phyloP scores from a whole-genome alignment of 352 stramenopile species.

The Phytophthora idaei region DNA sequence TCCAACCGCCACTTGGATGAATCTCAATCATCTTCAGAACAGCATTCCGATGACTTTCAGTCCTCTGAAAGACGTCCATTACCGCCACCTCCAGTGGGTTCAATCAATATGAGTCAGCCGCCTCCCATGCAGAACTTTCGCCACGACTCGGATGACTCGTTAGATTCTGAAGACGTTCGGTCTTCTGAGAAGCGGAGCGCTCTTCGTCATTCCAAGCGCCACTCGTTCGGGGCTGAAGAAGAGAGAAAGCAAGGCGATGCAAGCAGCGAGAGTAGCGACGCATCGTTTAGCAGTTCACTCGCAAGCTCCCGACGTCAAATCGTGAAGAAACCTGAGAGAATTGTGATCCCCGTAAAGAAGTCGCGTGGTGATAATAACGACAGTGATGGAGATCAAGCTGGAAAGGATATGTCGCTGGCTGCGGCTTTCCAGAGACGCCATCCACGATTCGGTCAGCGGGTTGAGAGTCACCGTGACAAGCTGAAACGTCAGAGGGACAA shows the following conservation, averaged over 20 bases:
- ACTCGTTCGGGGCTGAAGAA: conserved; percentile 26
- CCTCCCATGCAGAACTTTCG: conserved; percentile 31
- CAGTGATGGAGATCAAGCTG: conserved; percentile 8
- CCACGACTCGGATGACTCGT: background rate
- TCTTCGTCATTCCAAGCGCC: background rate
- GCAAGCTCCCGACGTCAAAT: conserved; percentile 14
- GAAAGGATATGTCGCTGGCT: conserved; percentile 44
- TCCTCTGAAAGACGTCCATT: conserved; percentile 13
- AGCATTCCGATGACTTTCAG: background rate
- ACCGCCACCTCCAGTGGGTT: conserved; percentile 40
- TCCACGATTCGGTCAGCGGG: conserved; percentile 53
- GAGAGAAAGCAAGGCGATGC: conserved; percentile 35
- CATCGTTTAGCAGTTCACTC: conserved; percentile 7
- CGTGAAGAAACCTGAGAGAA: conserved; percentile 23
- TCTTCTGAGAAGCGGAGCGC: no score
- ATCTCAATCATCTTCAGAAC: conserved; percentile 16
- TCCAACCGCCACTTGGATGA: background rate
- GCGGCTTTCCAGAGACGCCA: conserved; percentile 68
- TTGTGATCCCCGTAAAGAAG: conserved; percentile 22
- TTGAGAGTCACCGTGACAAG: conserved; percentile 34
- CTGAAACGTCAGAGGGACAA: conserved; percentile 39
- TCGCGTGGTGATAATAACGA: conserved; percentile 5
- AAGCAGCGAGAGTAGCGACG: conserved; percentile 16
- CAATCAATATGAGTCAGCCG: conserved; percentile 56
- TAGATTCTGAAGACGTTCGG: background rate